These are phyloP conservation scores for Aspergillus melleus DNA, from an alignment of 2,329 filamentous ascomycete species.

Conservation along the genomic window DNA sequence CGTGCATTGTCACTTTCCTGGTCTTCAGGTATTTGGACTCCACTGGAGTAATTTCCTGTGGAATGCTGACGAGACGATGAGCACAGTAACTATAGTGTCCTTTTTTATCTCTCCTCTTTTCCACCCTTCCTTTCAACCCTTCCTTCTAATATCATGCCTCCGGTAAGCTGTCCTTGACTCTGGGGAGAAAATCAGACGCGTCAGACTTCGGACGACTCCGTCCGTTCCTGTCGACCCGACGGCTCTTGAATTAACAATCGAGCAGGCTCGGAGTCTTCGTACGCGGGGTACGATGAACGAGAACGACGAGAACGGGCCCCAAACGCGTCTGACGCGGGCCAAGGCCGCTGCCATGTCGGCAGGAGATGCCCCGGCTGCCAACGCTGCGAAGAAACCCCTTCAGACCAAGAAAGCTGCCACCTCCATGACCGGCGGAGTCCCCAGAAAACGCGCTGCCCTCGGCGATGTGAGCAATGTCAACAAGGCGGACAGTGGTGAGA, in stretches of 20 bases:
- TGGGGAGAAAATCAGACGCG: slow-evolving; percentile 12
- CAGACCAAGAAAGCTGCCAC: slow-evolving; percentile 68
- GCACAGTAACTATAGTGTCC: slow-evolving; percentile 26
- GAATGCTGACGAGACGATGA: slow-evolving; percentile 38
- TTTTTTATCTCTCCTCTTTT: slow-evolving; percentile 23
- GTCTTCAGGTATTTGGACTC: slow-evolving; percentile 35
- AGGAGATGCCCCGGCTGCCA: slow-evolving; percentile 51
- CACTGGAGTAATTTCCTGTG: slow-evolving; percentile 30
- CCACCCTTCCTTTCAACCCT: slow-evolving; percentile 21
- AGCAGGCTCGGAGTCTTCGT: slow-evolving; percentile 68
- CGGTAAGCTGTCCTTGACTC: slow-evolving; percentile 47
- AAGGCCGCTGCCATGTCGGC: slow-evolving; percentile 72
- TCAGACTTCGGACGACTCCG: slow-evolving; percentile 5
- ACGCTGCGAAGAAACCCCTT: slow-evolving; percentile 65
- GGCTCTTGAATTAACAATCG: slow-evolving; percentile 41
- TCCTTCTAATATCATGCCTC: slow-evolving; percentile 52
- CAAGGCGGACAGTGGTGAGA: slow-evolving; percentile 62
- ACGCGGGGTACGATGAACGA: slow-evolving; percentile 80
- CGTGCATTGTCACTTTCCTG: slow-evolving; percentile 27
- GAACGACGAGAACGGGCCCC: slow-evolving; percentile 84
- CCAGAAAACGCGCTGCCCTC: slow-evolving; percentile 78
- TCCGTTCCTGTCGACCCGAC: slow-evolving; percentile 5
- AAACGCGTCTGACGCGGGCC: slow-evolving; percentile 86
- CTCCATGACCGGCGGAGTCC: slow-evolving; percentile 47
- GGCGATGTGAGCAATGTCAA: slow-evolving; percentile 95